phyloP scores from a whole-genome alignment of 345 rosid species.

The Linum tenue region DNA sequence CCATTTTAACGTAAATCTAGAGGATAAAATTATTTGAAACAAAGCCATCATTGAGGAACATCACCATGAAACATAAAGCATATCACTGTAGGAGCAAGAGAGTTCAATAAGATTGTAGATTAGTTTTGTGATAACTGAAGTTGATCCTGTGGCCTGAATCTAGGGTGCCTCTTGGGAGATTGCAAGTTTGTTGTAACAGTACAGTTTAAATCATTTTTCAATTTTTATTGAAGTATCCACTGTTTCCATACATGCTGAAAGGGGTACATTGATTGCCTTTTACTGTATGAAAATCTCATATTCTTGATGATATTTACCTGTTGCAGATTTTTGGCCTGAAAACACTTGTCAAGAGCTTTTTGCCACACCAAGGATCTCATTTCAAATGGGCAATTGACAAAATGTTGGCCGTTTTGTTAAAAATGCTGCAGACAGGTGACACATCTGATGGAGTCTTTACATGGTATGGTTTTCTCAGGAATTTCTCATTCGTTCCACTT shows the following conservation, averaged over 20 bases:
- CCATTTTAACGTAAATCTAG: not conserved
- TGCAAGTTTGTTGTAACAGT: not conserved
- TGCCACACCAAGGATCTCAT: constrained; percentile 51
- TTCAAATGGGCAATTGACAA: constrained; percentile 40
- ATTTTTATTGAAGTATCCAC: not conserved
- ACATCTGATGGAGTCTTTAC: constrained; percentile 25
- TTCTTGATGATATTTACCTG: constrained; percentile 6
- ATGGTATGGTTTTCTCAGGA: constrained; percentile 34
- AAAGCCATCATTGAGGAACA: not conserved
- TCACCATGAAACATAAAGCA: not conserved
- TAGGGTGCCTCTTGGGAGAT: not conserved
- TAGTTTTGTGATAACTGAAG: not conserved
- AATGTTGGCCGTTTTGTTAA: constrained; percentile 41
- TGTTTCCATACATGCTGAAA: not conserved
- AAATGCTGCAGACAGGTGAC: constrained; percentile 47
- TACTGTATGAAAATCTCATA: not conserved
- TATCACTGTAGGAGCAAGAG: not conserved
- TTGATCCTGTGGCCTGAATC: not conserved
- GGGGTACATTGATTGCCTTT: not conserved
- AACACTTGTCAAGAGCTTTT: constrained; percentile 69
- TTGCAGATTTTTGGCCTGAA: constrained; percentile 80
- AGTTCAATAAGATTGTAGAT: not conserved
- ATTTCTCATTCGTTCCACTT: not conserved
- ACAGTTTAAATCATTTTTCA: not conserved
- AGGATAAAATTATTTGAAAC: not conserved